Conservation (phyloP, 2,329 filamentous ascomycete species). For the Arthrobotrys megalospora region DNA sequence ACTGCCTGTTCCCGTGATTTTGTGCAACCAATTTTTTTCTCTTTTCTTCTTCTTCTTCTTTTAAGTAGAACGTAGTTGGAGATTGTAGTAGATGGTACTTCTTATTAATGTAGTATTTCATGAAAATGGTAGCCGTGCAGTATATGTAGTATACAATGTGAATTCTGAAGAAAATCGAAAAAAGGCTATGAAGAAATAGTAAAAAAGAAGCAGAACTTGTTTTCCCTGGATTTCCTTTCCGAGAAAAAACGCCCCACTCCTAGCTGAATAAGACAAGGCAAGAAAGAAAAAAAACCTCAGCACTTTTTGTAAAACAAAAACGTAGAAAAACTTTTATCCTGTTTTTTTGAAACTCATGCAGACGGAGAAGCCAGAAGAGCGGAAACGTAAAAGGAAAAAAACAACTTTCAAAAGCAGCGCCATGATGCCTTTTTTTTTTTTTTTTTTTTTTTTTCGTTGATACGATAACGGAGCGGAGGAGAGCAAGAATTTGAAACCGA, state of each 20-base stretch:
- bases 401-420: conserved; percentile 12
- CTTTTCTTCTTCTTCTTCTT: no score
- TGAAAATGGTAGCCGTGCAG: conserved; percentile 13
- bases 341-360: conserved; percentile 26
- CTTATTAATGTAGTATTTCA: conserved; percentile 12
- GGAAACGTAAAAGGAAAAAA: neutral
- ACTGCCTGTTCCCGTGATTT: neutral
- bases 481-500: conserved; percentile 28
- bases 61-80: no score
- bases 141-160: conserved; percentile 23
- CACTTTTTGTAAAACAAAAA: conserved; percentile 19
- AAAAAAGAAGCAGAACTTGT: conserved; percentile 9
- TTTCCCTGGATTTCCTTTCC: conserved; percentile 31
- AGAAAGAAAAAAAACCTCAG: conserved; percentile 22
- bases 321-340: conserved; percentile 30
- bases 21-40: no score
- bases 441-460: conserved; percentile 7
- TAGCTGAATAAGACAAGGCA: conserved; percentile 12
- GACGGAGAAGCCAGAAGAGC: conserved; percentile 3
- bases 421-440: conserved; percentile 22
- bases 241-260: conserved; percentile 41
- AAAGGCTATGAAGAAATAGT: conserved; percentile 13
- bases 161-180: no score
- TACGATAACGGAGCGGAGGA: conserved; percentile 31
- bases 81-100: neutral